Conservation (phyloP, 495 filamentous ascomycete species). For the Neurospora hispaniola region DNA sequence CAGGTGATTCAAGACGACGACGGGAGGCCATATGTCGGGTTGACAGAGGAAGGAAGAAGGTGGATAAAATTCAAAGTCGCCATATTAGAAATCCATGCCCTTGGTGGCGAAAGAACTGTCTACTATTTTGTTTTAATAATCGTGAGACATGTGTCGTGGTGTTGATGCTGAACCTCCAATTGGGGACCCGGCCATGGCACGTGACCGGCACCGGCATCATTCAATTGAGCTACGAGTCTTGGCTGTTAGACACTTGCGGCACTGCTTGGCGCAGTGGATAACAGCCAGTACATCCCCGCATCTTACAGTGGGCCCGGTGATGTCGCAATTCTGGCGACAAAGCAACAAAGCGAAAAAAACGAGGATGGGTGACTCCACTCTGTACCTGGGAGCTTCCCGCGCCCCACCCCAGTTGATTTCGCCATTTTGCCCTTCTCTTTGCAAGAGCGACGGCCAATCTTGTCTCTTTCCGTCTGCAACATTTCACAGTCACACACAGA, state of each 20-base stretch:
- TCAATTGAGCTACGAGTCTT: neutral
- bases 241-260: neutral
- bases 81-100: neutral
- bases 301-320: conserved; percentile 5
- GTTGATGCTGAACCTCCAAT: neutral
- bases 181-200: too few species aligned
- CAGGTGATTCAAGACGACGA: too few species aligned
- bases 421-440: conserved; percentile 22
- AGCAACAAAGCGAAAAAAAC: conserved; percentile 16
- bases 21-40: neutral
- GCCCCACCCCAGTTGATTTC: conserved; percentile 18
- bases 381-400: conserved; percentile 1
- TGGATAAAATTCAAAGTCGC: neutral
- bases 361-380: neutral
- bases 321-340: conserved; percentile 27
- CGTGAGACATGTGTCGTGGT: neutral
- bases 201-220: too few species aligned
- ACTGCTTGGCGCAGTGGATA: neutral
- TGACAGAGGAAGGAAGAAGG: neutral
- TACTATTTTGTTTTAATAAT: neutral
- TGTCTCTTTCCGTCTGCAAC: neutral
- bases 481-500: neutral
- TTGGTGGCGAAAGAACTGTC: neutral
- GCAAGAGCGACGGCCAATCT: conserved; percentile 7
- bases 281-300: neutral